Conservation (phyloP, 2,329 filamentous ascomycete genomes). For the Sporothrix curviconia region DNA sequence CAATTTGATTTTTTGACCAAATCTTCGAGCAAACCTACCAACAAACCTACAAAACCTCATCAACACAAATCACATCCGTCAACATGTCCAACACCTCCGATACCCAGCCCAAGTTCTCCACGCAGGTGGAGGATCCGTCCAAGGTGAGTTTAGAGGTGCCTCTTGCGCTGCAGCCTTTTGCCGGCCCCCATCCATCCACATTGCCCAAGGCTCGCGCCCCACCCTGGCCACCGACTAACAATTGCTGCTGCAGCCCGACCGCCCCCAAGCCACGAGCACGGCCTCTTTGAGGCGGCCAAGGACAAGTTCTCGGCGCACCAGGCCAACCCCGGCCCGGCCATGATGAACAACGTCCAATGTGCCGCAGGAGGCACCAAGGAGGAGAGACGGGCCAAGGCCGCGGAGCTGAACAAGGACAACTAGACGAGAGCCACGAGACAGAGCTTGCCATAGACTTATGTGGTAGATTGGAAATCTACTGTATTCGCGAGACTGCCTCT, state of each 20-base stretch:
- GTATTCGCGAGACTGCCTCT: too few species aligned
- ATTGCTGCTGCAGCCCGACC: slow-evolving; percentile 18
- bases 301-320: slow-evolving; percentile 45
- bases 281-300: slow-evolving; percentile 33
- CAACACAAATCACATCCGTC: neutral
- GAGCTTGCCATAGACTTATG: neutral
- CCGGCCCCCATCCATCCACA: neutral
- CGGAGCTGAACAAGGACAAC: slow-evolving; percentile 56
- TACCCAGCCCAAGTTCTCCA: slow-evolving; percentile 21
- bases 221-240: too few species aligned
- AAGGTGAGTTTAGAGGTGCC: slow-evolving; percentile 19
- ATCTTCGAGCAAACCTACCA: neutral
- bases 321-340: slow-evolving; percentile 52
- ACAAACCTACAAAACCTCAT: neutral
- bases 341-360: slow-evolving; percentile 46
- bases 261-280: slow-evolving; percentile 29
- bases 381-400: slow-evolving; percentile 58
- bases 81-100: slow-evolving; percentile 21
- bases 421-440: neutral
- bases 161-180: neutral
- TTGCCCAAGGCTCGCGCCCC: too few species aligned
- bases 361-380: slow-evolving; percentile 57
- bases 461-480: too few species aligned
- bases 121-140: slow-evolving; percentile 23
- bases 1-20: too few species aligned